A percentile compares a stretch with the other conserved stretches of the same genome.
phyloP scores from a whole-genome alignment of 2,329 filamentous ascomycete genomes.

The Aspergillus pseudoglaucus region DNA sequence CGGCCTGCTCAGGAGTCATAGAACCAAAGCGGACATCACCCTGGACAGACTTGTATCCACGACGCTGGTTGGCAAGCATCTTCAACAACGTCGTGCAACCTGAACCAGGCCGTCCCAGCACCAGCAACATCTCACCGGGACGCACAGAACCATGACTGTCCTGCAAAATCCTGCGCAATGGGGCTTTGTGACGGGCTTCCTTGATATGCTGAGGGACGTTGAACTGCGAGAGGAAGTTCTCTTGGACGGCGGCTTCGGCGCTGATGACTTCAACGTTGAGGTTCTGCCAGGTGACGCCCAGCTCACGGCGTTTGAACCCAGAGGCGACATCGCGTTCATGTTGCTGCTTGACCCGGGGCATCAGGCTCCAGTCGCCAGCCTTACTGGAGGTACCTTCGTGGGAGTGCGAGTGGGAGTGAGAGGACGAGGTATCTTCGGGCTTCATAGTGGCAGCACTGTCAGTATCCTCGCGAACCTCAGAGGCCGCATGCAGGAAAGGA shows the following conservation, averaged over 20 bases:
- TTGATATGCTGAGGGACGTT: conserved; percentile 49
- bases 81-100: conserved; percentile 68
- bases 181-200: conserved; percentile 50
- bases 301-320: conserved; percentile 43
- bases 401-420: conserved; percentile 5
- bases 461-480: conserved; percentile 16
- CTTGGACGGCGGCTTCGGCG: conserved; percentile 58
- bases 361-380: conserved; percentile 45
- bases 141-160: conserved; percentile 62
- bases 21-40: conserved; percentile 55
- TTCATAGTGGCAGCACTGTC: conserved; percentile 23
- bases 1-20: conserved; percentile 37
- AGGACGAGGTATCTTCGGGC: conserved; percentile 16
- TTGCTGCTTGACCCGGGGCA: conserved; percentile 42
- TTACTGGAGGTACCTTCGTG: conserved; percentile 17
- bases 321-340: conserved; percentile 41
- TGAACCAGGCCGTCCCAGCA: conserved; percentile 61
- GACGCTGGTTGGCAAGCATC: conserved; percentile 58
- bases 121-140: conserved; percentile 66
- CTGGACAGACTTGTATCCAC: conserved; percentile 51
- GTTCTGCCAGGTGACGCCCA: conserved; percentile 61
- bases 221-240: conserved; percentile 57
- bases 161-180: conserved; percentile 59
- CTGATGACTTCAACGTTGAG: conserved; percentile 58
- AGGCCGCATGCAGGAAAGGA: not conserved